Conservation (phyloP, 495 filamentous ascomycete species). For the Lophiotrema nucula region DNA sequence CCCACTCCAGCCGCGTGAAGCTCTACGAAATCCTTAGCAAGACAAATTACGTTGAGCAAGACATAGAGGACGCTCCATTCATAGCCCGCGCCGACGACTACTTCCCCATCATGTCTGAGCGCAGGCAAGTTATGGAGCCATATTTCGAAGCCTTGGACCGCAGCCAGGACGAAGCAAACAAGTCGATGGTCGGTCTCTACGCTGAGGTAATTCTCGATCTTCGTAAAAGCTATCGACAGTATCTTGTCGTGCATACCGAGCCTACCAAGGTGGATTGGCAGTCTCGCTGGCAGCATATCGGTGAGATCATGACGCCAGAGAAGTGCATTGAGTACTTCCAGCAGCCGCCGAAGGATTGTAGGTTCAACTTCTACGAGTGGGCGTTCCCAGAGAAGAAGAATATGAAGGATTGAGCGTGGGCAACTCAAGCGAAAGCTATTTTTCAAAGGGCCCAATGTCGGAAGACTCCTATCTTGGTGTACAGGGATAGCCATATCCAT, state of each 20-base stretch:
- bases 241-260: conserved; percentile 24
- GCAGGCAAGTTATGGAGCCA: not conserved
- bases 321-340: conserved; percentile 20
- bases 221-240: conserved; percentile 16
- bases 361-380: conserved; percentile 23
- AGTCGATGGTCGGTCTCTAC: conserved; percentile 8
- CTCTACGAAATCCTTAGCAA: conserved; percentile 4
- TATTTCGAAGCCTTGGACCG: conserved; percentile 7
- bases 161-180: conserved; percentile 10
- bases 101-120: conserved; percentile 23
- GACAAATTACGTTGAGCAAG: conserved; percentile 10
- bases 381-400: conserved; percentile 3
- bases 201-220: not conserved
- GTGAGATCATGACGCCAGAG: conserved; percentile 22
- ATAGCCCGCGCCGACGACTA: conserved; percentile 1
- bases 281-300: not conserved
- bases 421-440: too few relatives aligned
- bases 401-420: not conserved
- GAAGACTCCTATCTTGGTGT: too few relatives aligned
- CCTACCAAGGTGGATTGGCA: not conserved
- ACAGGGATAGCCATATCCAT: too few relatives aligned
- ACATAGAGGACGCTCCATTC: not conserved
- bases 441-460: too few relatives aligned
- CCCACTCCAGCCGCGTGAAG: not conserved
- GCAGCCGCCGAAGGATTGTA: conserved; percentile 4